These are phyloP conservation scores for Schwanniomyces polymorphus DNA, from an alignment of 805 yeast genomes.

Conservation along the genomic window DNA sequence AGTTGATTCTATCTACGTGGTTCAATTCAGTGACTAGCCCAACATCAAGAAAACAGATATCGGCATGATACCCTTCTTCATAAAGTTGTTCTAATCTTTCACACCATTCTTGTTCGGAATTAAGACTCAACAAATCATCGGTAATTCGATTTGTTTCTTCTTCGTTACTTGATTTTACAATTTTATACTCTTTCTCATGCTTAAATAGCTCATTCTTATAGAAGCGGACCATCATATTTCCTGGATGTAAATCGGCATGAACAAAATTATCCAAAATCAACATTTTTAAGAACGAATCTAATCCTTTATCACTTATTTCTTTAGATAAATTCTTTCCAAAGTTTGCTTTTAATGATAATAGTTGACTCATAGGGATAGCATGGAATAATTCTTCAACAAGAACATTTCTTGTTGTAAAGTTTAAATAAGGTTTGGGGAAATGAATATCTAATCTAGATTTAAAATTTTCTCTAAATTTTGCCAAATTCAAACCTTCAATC, in stretches of 20 bases:
- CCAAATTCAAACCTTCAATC: conserved; percentile 82
- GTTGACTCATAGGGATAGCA: conserved; percentile 78
- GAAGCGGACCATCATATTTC: conserved; percentile 81
- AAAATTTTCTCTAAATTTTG: conserved; percentile 71
- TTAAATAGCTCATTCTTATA: conserved; percentile 48
- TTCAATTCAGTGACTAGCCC: conserved; percentile 92
- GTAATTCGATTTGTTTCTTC: conserved; percentile 48
- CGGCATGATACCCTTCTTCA: conserved; percentile 70
- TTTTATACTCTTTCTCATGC: conserved; percentile 43
- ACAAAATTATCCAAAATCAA: conserved; percentile 88
- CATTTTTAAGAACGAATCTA: conserved; percentile 93
- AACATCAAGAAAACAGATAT: conserved; percentile 86
- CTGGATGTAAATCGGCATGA: conserved; percentile 97
- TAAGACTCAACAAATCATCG: conserved; percentile 34
- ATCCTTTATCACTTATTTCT: conserved; percentile 73
- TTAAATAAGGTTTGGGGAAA: conserved; percentile 77
- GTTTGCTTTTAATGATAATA: conserved; percentile 52
- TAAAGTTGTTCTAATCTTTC: conserved; percentile 45
- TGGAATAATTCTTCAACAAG: conserved; percentile 82
- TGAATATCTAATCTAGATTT: conserved; percentile 55
- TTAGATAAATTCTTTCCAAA: conserved; percentile 57
- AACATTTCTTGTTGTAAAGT: conserved; percentile 65
- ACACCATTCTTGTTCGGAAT: conserved; percentile 46
- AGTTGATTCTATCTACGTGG: conserved; percentile 73
- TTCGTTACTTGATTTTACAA: conserved; percentile 43